phyloP scores from a whole-genome alignment of 179 eudicot species.

The Heliamphora pulchella region DNA sequence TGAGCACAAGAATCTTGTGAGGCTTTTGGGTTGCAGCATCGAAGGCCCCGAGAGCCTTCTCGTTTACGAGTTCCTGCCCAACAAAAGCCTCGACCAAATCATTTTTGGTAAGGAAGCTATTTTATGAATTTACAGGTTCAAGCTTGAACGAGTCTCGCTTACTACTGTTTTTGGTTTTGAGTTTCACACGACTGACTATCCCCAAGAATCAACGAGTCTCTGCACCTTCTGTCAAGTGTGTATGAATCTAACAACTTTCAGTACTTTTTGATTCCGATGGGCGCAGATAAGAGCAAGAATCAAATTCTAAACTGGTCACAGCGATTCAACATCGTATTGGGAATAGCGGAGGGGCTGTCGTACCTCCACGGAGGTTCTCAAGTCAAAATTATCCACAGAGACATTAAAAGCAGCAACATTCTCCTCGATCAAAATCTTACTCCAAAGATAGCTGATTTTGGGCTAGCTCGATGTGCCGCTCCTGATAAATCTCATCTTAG shows the following conservation, averaged over 20 bases:
- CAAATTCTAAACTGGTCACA: constrained; percentile 30
- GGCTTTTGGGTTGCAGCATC: constrained; percentile 53
- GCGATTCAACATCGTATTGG: constrained; percentile 32
- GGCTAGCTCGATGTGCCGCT: constrained; percentile 35
- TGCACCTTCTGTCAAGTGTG: background rate
- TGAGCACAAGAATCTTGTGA: constrained; percentile 51
- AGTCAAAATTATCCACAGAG: constrained; percentile 38
- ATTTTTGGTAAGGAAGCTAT: constrained; percentile 29
- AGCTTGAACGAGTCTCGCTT: too few relatives aligned
- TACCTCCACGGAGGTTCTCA: constrained; percentile 33
- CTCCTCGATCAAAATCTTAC: constrained; percentile 38
- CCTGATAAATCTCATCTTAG: constrained; percentile 40
- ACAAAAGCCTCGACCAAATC: constrained; percentile 38
- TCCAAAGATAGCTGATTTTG: constrained; percentile 46
- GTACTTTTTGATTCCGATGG: too few relatives aligned
- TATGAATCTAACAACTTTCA: too few relatives aligned
- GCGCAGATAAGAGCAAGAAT: constrained; percentile 27
- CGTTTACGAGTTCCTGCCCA: constrained; percentile 43
- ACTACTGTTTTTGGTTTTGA: too few relatives aligned
- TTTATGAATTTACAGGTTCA: too few relatives aligned
- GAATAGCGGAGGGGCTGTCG: constrained; percentile 42
- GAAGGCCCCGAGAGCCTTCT: constrained; percentile 53
- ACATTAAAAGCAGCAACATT: constrained; percentile 42
- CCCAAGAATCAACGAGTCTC: background rate
- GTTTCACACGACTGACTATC: background rate